Conservation (phyloP, 129 eudicot species). For the Flaveria robusta region DNA sequence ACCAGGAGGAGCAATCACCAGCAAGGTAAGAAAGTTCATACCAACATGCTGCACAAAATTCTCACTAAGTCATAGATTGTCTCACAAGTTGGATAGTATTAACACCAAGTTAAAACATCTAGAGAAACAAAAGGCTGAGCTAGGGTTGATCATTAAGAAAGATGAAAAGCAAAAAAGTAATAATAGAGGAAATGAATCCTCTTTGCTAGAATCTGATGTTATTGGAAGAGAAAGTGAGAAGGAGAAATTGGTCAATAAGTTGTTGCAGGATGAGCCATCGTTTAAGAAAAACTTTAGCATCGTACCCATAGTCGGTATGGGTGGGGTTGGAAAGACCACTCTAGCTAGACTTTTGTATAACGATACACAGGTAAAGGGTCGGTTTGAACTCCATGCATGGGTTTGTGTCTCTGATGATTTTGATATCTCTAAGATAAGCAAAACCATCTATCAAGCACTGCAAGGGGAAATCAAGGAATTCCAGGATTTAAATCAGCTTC, state of each 20-base stretch:
- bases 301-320: constrained; percentile 40
- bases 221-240: constrained; percentile 41
- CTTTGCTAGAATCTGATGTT: constrained; percentile 31
- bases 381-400: no score
- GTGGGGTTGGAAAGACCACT: no score
- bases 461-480: neutral
- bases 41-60: neutral
- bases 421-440: constrained; percentile 25
- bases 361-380: no score
- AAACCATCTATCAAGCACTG: constrained; percentile 28
- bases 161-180: neutral
- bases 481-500: constrained; percentile 35
- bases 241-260: neutral
- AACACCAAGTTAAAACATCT: constrained; percentile 19
- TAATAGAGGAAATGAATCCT: constrained; percentile 21
- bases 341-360: no score
- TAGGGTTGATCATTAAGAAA: constrained; percentile 23
- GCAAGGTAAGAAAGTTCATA: constrained; percentile 3
- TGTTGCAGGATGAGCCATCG: constrained; percentile 2
- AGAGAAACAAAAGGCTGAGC: constrained; percentile 22
- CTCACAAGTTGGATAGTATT: constrained; percentile 28
- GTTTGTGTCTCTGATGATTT: no score
- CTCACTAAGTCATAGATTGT: constrained; percentile 16
- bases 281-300: constrained; percentile 5
- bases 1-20: neutral